Evolutionary conservation across 768 basidiomycete species (phyloP), one percentile per base, ranked within the genome.

Genomic region (Amanita thiersii): DNA sequence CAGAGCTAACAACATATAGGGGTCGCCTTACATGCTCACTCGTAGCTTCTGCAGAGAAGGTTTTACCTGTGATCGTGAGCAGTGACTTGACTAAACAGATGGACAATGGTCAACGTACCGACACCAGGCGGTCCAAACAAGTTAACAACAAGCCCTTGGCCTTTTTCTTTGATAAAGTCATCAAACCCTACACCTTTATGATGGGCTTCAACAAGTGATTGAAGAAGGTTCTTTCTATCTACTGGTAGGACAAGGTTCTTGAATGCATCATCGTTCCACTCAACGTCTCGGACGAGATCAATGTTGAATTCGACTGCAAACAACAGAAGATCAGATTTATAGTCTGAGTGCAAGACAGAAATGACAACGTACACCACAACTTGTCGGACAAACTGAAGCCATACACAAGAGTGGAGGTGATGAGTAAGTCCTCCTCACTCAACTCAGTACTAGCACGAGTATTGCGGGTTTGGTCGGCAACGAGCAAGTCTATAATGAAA

Each of bases 91-190:
- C 15, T 17, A 20, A 29, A 28, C 1, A 12, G 15, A 30, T 3
- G 3, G 8, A 29, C 33, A 9, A 15, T 11, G 23, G 23, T 10
- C 5, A 31, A 63, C 62, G 50, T 51, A 54, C 75, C 77, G 12
- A 77, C 75, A 42, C 77, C 76, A 0, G 77, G 76, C 23, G 75
- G 73, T 8, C 76, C 75, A 46, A 70, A 77, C 2, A 75, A 59
- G 42, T 73, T 73, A 36, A 78, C 62, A 14, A 81, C 73, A 26
- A 77, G 59, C 10, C 73, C 73, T n/a, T 75, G 73, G 0, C 78
- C 79, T 51, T 81, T 80, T 25, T 77, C 78, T 50, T 70, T 72
- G 55, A 80, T 73, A 46, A 79, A 76, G 45, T 80, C 78, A 40
- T 76, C 73, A 47, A 76, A 71, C 12, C 69, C 72, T 4, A 70